A percentile compares a stretch with the other conserved stretches of the same genome.
These are phyloP conservation scores for Barnettozyma pratensis DNA, from an alignment of 805 yeast genomes.

Conservation along the genomic window DNA sequence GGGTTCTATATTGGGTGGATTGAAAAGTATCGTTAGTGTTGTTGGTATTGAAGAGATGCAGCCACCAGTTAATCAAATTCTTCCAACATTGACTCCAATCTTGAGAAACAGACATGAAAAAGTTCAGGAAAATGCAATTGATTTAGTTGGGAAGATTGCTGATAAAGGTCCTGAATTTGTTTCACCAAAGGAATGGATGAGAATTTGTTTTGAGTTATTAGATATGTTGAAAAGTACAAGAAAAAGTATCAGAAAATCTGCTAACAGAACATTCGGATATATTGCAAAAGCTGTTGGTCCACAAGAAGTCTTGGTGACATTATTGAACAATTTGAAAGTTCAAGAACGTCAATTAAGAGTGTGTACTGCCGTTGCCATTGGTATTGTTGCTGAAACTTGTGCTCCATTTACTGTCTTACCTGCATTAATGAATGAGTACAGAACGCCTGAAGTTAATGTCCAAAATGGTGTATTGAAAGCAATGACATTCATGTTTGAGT, in stretches of 20 bases:
- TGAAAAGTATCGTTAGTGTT: constrained; percentile 54
- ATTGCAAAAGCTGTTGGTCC: constrained; percentile 95
- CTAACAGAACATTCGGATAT: constrained; percentile 86
- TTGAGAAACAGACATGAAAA: constrained; percentile 83
- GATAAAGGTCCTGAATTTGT: constrained; percentile 73
- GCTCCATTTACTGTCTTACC: constrained; percentile 92
- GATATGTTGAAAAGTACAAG: constrained; percentile 83
- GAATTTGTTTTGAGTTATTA: constrained; percentile 84
- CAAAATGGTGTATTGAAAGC: constrained; percentile 95
- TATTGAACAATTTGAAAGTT: constrained; percentile 77
- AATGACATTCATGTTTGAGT: constrained; percentile 86
- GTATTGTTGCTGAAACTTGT: constrained; percentile 91
- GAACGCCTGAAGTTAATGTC: constrained; percentile 86
- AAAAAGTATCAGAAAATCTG: constrained; percentile 73
- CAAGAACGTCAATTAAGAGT: constrained; percentile 96
- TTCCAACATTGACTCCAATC: constrained; percentile 90
- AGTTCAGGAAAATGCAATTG: constrained; percentile 81
- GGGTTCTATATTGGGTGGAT: constrained; percentile 76
- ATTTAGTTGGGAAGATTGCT: constrained; percentile 78
- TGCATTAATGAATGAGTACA: constrained; percentile 90
- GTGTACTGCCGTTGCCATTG: constrained; percentile 97
- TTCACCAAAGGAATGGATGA: constrained; percentile 95
- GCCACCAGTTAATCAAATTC: constrained; percentile 77
- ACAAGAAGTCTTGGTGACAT: constrained; percentile 81
- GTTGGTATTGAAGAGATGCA: constrained; percentile 57